Evolutionary conservation across 371 early-diverging fungal species (phyloP).

Genomic region (Phascolomyces articulosus): DNA sequence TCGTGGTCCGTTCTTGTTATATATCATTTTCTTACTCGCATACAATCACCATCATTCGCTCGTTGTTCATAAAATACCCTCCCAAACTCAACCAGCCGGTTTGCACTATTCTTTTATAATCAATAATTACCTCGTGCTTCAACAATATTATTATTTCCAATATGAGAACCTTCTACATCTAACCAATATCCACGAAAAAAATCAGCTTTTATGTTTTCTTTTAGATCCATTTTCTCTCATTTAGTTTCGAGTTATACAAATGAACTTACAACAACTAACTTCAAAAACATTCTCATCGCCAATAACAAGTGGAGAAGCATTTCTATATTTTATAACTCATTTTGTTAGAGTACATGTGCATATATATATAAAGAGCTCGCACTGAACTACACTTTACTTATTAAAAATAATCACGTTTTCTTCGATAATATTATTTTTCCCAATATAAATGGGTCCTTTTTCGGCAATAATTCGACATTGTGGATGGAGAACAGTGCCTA

Average conservation of each 20-base stretch:
- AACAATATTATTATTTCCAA: conserved; percentile 71
- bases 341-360: too few species aligned
- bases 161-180: conserved; percentile 73
- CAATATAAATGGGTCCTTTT: conserved; percentile 74
- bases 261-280: conserved; percentile 70
- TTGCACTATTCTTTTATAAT: too few species aligned
- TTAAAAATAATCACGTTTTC: conserved; percentile 77
- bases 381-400: conserved; percentile 45
- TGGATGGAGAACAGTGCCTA: conserved; percentile 78
- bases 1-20: too few species aligned
- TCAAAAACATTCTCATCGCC: conserved; percentile 81
- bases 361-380: not conserved
- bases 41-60: too few species aligned
- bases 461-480: conserved; percentile 74
- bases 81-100: too few species aligned
- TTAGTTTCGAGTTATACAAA: too few species aligned
- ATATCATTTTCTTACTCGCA: too few species aligned
- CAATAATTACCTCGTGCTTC: conserved; percentile 66
- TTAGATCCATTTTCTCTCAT: not conserved
- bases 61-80: not conserved
- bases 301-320: conserved; percentile 60
- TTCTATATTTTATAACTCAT: conserved; percentile 34
- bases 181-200: not conserved
- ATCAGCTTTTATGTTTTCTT: not conserved
- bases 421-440: conserved; percentile 75